These are phyloP conservation scores for Flaveria robusta DNA, from an alignment of 129 eudicot species.

Conservation along the genomic window DNA sequence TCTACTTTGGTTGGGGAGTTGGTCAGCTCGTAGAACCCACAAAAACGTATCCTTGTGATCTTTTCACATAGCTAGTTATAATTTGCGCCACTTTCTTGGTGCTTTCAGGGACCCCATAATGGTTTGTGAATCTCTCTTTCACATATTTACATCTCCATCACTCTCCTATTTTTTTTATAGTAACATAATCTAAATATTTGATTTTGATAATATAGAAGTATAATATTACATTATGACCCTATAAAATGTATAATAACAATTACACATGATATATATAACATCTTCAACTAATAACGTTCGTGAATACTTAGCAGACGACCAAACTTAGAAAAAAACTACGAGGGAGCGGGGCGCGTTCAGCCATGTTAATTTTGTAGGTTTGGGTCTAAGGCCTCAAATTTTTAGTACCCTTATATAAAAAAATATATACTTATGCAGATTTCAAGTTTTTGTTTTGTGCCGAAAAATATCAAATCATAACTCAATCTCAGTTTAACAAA, in stretches of 20 bases:
- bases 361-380: too few relatives aligned
- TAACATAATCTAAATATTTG: background rate
- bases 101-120: constrained; percentile 33
- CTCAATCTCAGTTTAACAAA: too few relatives aligned
- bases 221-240: background rate
- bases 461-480: too few relatives aligned
- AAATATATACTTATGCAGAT: too few relatives aligned
- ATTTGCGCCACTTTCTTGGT: constrained; percentile 23
- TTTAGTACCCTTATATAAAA: too few relatives aligned
- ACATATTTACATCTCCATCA: constrained; percentile 13
- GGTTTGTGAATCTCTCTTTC: constrained; percentile 24
- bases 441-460: too few relatives aligned
- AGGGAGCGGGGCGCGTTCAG: too few relatives aligned
- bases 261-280: background rate
- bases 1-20: constrained; percentile 13
- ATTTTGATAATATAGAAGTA: background rate
- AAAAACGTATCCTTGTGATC: constrained; percentile 20
- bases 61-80: constrained; percentile 18
- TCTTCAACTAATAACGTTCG: too few relatives aligned
- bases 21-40: constrained; percentile 28
- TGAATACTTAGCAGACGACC: too few relatives aligned
- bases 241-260: background rate
- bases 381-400: too few relatives aligned
- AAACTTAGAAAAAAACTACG: too few relatives aligned
- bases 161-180: background rate